Percentiles rank a stretch among this genome's conserved stretches.
Conservation (phyloP, 257 asterid genomes). For the Fraxinus excelsior region DNA sequence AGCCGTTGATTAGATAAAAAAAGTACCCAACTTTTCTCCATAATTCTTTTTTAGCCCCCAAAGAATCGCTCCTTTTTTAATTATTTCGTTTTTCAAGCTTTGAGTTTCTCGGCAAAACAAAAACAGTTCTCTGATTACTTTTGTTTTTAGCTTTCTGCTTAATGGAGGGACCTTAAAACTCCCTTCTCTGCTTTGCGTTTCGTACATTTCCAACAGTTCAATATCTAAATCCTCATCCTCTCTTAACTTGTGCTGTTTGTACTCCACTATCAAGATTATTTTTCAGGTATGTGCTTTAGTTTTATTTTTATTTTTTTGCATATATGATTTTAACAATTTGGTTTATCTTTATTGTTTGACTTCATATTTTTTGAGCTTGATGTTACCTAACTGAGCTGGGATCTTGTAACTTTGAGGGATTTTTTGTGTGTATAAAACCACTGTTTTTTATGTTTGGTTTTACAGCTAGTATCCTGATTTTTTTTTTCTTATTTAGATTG, state of each 20-base stretch:
- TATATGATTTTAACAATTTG: conserved; percentile 11
- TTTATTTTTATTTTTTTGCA: not conserved
- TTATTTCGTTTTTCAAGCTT: conserved; percentile 14
- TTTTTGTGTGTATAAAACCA: conserved; percentile 1
- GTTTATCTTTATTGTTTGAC: not conserved
- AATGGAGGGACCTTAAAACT: conserved; percentile 60
- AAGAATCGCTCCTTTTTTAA: not conserved
- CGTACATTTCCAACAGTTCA: conserved; percentile 31
- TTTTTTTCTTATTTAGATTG: conserved; percentile 4
- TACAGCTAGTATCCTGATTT: conserved; percentile 22
- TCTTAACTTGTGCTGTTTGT: not conserved
- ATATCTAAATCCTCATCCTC: conserved; percentile 27
- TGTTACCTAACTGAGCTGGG: conserved; percentile 30
- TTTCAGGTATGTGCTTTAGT: conserved; percentile 29
- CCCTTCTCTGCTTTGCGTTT: conserved; percentile 37
- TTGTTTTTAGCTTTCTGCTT: conserved; percentile 42
- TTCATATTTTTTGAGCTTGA: not conserved
- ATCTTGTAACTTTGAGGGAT: conserved; percentile 22
- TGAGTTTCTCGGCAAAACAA: conserved; percentile 33
- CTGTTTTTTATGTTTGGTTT: not conserved
- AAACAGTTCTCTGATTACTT: conserved; percentile 31
- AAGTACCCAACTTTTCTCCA: not conserved
- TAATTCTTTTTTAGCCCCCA: conserved; percentile 33
- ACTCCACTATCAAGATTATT: conserved; percentile 1
- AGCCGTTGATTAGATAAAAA: conserved; percentile 24